A percentile compares a stretch with the other conserved stretches of the same genome.
phyloP scores from a whole-genome alignment of 768 basidiomycete species.

The Kwoniella mangroviensis region DNA sequence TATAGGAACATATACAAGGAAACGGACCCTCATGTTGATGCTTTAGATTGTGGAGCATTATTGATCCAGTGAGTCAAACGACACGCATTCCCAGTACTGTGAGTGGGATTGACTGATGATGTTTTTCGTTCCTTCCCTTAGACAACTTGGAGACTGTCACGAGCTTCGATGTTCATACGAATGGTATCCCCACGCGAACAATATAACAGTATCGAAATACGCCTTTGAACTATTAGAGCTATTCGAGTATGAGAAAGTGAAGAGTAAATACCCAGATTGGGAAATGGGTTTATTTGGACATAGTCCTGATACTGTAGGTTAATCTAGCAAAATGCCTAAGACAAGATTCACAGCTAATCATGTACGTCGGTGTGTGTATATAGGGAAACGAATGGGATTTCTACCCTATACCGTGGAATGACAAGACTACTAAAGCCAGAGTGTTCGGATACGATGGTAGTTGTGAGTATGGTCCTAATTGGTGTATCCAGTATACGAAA shows the following conservation, averaged over 20 bases:
- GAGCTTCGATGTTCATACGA: slow-evolving; percentile 45
- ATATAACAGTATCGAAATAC: slow-evolving; percentile 57
- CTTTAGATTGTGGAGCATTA: slow-evolving; percentile 52
- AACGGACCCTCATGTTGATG: slow-evolving; percentile 49
- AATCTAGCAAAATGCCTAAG: background rate
- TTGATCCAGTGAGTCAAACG: slow-evolving; percentile 51
- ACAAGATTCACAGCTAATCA: too few relatives aligned
- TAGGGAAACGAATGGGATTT: slow-evolving; percentile 57
- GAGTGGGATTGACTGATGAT: background rate
- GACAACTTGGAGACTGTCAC: slow-evolving; percentile 56
- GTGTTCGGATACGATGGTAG: slow-evolving; percentile 56
- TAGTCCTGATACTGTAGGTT: slow-evolving; percentile 53
- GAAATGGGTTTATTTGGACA: slow-evolving; percentile 55
- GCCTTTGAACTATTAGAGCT: slow-evolving; percentile 55
- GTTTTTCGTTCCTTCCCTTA: slow-evolving; percentile 5
- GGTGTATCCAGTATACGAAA: too few relatives aligned
- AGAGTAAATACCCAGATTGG: slow-evolving; percentile 38
- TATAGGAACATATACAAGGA: slow-evolving; percentile 55
- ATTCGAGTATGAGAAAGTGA: slow-evolving; percentile 43
- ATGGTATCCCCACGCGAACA: slow-evolving; percentile 54
- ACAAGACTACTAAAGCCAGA: slow-evolving; percentile 45
- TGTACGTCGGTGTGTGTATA: too few relatives aligned
- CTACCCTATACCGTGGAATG: slow-evolving; percentile 46
- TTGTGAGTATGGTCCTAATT: slow-evolving; percentile 34
- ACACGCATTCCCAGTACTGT: background rate